Evolutionary conservation across 768 basidiomycete species (phyloP).

Genomic region (Rickenella mellea): DNA sequence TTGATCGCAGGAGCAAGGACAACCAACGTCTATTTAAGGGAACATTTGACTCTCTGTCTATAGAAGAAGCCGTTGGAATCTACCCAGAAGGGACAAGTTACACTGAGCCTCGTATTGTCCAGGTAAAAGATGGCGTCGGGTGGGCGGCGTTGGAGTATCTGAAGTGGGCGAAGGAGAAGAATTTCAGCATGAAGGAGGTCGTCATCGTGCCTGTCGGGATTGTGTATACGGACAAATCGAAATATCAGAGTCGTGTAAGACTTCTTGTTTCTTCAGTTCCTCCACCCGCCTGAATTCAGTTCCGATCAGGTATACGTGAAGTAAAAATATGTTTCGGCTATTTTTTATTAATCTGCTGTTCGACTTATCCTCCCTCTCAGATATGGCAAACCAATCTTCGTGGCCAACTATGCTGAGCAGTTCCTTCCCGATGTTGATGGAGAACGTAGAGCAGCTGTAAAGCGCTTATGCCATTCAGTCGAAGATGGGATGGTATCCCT

Average conservation of each 20-base stretch:
- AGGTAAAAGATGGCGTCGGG: conserved; percentile 51
- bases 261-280: conserved; percentile 13
- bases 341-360: not conserved
- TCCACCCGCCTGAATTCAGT: conserved; percentile 11
- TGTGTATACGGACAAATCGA: conserved; percentile 61
- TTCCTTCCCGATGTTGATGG: conserved; percentile 27
- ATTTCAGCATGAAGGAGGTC: conserved; percentile 19
- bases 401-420: conserved; percentile 25
- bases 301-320: conserved; percentile 18
- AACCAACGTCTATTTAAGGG: conserved; percentile 44
- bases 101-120: conserved; percentile 36
- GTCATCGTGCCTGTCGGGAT: conserved; percentile 55
- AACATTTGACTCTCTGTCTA: conserved; percentile 45
- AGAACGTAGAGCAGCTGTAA: conserved; percentile 43
- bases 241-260: conserved; percentile 49
- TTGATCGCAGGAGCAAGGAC: conserved; percentile 53
- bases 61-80: conserved; percentile 50
- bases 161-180: conserved; percentile 28
- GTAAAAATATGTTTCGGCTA: conserved; percentile 8
- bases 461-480: conserved; percentile 43
- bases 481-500: conserved; percentile 37
- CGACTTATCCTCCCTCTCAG: conserved; percentile 24
- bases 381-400: conserved; percentile 43
- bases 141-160: conserved; percentile 69
- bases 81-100: conserved; percentile 59